Evolutionary conservation across 2,329 filamentous ascomycete species (phyloP), one percentile per base, ranked within the genome.

Genomic region (Cylindrodendrum hubeiense): DNA sequence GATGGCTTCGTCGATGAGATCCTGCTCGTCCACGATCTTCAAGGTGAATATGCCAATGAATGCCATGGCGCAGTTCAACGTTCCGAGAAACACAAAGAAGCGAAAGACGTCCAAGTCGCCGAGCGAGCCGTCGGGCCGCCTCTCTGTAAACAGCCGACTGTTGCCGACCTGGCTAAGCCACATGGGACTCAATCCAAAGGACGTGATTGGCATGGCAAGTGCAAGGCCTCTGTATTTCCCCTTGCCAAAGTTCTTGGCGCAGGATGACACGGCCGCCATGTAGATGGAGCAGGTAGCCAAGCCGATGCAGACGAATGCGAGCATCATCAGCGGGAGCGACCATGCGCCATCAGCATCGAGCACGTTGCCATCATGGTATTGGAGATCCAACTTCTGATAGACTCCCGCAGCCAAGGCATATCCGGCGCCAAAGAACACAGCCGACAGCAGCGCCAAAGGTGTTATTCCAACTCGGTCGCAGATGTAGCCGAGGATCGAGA

Each of bases 201-300:
- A 91, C 0, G 96, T 94, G 77, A 98, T 98, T 1, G 96, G 96
- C 65, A 93, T 86, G 1, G 95, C 95, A 60, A 99, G 85, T 65
- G 97, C 95, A 54, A 99, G 82, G 0, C 96, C 96, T 74, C 95
- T 92, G 75, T 97, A 91, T 75, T 91, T 93, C 4, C 94, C 94
- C 66, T 92, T 90, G 52, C 95, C 95, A 81, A 98, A 99, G 81
- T 98, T 99, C 89, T 99, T 99, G 37, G 96, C 96, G 76, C 94
- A 97, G 0, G 95, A 97, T 7, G 95, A 95, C n/a, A 99, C 91
- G 2, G 94, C 91, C 54, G 91, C 88, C 60, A 98, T 85, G 79
- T 98, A 99, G 89, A 98, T 94, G 78, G 89, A 89, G 69, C 92
- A 93, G 0, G 95, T 98, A 5, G 90, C 95, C 67, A 91, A 87